phyloP scores from a whole-genome alignment of 352 stramenopile species.

The Peronospora destructor region DNA sequence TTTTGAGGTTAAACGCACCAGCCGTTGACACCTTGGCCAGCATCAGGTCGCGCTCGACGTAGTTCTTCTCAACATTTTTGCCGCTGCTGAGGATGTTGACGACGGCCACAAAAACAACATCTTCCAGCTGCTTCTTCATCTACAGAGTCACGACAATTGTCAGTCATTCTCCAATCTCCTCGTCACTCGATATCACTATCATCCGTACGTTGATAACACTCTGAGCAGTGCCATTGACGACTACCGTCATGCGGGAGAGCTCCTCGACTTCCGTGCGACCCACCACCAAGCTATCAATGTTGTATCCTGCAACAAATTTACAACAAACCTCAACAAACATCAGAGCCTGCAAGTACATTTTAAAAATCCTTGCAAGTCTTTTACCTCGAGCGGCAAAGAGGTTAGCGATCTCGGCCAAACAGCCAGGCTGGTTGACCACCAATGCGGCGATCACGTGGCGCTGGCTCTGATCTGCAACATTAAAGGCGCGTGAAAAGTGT shows the following conservation, averaged over 20 bases:
- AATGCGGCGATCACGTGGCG: constrained; percentile 80
- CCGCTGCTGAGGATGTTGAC: constrained; percentile 81
- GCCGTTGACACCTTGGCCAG: constrained; percentile 79
- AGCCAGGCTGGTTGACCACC: constrained; percentile 80
- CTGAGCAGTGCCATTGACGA: constrained; percentile 73
- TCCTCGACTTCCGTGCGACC: constrained; percentile 80
- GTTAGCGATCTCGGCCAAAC: constrained; percentile 82
- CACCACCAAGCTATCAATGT: constrained; percentile 85
- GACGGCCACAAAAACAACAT: constrained; percentile 81
- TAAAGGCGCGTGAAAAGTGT: constrained; percentile 33
- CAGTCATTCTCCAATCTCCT: neutral
- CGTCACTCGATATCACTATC: neutral
- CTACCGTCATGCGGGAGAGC: constrained; percentile 81
- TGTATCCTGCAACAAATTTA: constrained; percentile 48
- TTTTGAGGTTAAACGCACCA: constrained; percentile 32
- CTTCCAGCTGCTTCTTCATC: constrained; percentile 86
- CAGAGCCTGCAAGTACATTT: neutral
- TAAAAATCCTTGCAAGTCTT: neutral
- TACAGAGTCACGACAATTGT: constrained; percentile 18
- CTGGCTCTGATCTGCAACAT: constrained; percentile 36
- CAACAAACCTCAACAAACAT: constrained; percentile 9
- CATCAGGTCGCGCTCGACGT: constrained; percentile 84
- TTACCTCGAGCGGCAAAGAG: constrained; percentile 70
- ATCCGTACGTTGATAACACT: constrained; percentile 65
- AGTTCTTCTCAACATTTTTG: constrained; percentile 60